Evolutionary conservation across 306 rosid genomes (phyloP).

Genomic region (Argentina anserina): DNA sequence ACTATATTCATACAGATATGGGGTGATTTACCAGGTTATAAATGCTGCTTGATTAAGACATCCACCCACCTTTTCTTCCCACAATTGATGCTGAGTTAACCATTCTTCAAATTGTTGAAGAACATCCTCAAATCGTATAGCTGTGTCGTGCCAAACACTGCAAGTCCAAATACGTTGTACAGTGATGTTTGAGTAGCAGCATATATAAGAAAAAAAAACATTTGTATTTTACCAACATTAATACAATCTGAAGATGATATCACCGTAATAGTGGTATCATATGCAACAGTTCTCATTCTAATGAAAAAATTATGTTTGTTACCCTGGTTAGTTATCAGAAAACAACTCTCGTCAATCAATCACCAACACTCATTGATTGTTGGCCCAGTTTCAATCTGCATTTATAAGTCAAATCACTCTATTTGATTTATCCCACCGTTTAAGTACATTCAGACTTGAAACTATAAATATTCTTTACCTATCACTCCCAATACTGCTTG

Average conservation of each 20-base stretch:
- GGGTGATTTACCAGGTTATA: slow-evolving; percentile 63
- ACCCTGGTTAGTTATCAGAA: neutral
- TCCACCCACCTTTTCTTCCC: slow-evolving; percentile 44
- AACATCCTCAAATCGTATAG: slow-evolving; percentile 71
- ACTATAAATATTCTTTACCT: neutral
- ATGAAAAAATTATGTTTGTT: neutral
- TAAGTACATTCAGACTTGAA: neutral
- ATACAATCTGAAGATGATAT: neutral
- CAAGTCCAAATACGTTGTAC: slow-evolving; percentile 1
- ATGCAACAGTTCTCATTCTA: neutral
- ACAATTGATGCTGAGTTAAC: slow-evolving; percentile 59
- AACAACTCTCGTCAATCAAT: neutral
- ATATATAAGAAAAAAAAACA: neutral
- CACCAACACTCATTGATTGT: neutral
- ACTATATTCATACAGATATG: neutral
- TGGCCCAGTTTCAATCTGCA: neutral
- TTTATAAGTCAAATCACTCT: neutral
- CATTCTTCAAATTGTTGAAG: slow-evolving; percentile 77
- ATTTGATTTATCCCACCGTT: neutral
- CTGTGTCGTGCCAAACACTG: slow-evolving; percentile 98
- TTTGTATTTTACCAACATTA: neutral
- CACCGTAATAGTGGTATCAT: neutral
- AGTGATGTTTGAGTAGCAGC: slow-evolving; percentile 1
- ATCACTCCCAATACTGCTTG: neutral
- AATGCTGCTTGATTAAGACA: slow-evolving; percentile 70